Conservation (phyloP, 2,329 filamentous ascomycete genomes). For the Atkinsonella texensis region DNA sequence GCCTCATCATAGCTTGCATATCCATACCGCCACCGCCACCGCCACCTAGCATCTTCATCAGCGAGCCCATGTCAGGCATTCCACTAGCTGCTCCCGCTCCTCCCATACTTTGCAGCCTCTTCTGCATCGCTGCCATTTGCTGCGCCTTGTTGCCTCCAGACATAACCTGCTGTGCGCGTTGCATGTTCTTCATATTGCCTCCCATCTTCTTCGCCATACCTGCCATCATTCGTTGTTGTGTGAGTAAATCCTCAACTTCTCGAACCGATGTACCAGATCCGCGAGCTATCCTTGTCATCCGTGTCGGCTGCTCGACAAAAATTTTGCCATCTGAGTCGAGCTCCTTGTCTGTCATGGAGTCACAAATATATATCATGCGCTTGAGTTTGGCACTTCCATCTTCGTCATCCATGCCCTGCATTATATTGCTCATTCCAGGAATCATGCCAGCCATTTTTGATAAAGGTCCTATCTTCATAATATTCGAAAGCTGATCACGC, state of each 20-base stretch:
- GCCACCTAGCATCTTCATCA: slow-evolving; percentile 85
- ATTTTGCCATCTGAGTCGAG: slow-evolving; percentile 92
- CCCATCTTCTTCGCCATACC: slow-evolving; percentile 99
- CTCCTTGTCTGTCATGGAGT: slow-evolving; percentile 95
- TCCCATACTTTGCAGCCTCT: slow-evolving; percentile 85
- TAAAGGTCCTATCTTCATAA: slow-evolving; percentile 98
- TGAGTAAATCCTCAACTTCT: slow-evolving; percentile 89
- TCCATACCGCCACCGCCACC: slow-evolving; percentile 51
- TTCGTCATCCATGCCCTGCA: slow-evolving; percentile 93
- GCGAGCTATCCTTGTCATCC: slow-evolving; percentile 83
- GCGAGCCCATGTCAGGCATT: slow-evolving; percentile 71
- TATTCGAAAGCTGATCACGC: slow-evolving; percentile 88
- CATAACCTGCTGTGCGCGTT: slow-evolving; percentile 82
- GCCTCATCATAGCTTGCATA: slow-evolving; percentile 71
- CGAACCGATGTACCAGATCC: slow-evolving; percentile 83
- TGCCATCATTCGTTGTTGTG: slow-evolving; percentile 97
- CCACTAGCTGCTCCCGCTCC: slow-evolving; percentile 52
- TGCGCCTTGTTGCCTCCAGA: slow-evolving; percentile 83
- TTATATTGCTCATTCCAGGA: slow-evolving; percentile 84
- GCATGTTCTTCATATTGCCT: slow-evolving; percentile 95
- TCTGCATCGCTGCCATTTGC: slow-evolving; percentile 95
- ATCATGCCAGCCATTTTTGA: slow-evolving; percentile 99
- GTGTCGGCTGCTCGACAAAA: slow-evolving; percentile 80
- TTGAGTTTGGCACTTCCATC: slow-evolving; percentile 89
- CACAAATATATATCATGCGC: slow-evolving; percentile 98